Percentiles rank a stretch among this genome's conserved stretches.
Conservation (phyloP, 1,139 yeast species). For the Zygosaccharomyces sapae region DNA sequence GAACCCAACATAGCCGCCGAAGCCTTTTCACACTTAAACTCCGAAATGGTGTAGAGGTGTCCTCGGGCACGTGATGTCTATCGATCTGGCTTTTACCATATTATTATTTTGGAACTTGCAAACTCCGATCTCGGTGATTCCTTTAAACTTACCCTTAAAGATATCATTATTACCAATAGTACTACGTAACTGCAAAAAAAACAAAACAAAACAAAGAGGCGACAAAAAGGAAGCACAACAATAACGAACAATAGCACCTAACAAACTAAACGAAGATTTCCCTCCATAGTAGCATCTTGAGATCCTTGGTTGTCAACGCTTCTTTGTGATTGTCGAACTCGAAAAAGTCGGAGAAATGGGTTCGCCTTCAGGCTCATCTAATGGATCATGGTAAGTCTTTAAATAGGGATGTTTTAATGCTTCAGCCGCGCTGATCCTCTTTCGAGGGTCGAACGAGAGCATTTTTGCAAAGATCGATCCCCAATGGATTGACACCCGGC, state of each 20-base stretch:
- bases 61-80: too few species aligned
- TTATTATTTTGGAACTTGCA: too few species aligned
- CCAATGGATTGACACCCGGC: conserved; percentile 57
- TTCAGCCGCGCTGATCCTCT: conserved; percentile 73
- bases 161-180: too few species aligned
- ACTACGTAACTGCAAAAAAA: neutral
- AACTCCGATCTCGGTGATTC: too few species aligned
- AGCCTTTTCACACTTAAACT: neutral
- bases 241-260: neutral
- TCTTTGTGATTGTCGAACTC: conserved; percentile 76
- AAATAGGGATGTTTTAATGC: conserved; percentile 84
- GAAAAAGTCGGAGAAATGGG: conserved; percentile 72
- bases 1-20: neutral
- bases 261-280: conserved; percentile 38
- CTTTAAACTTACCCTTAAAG: too few species aligned
- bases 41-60: neutral
- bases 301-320: conserved; percentile 61
- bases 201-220: too few species aligned
- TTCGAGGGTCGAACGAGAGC: conserved; percentile 73
- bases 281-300: conserved; percentile 64
- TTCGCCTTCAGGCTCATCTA: conserved; percentile 74
- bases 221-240: too few species aligned
- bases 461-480: conserved; percentile 71
- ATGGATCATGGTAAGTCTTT: conserved; percentile 70
- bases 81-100: too few species aligned